phyloP scores from a whole-genome alignment of 345 rosid genomes.

The Psidium friedrichsthalianum region DNA sequence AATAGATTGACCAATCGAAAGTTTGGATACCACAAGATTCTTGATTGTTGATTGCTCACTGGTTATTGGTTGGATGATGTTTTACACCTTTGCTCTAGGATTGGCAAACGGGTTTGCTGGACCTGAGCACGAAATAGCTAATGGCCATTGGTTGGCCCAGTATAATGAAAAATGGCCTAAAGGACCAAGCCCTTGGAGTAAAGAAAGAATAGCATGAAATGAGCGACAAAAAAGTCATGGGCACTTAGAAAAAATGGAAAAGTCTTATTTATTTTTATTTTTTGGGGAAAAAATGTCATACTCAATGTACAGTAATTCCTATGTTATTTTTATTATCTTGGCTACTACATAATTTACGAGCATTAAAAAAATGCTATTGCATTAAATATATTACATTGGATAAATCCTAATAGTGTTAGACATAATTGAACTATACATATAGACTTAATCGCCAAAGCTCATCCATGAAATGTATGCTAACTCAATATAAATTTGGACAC shows the following conservation, averaged over 20 bases:
- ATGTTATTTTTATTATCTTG: background rate
- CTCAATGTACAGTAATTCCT: background rate
- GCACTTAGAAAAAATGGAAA: background rate
- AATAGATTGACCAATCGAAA: too few relatives aligned
- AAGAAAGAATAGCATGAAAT: background rate
- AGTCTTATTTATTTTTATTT: background rate
- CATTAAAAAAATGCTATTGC: background rate
- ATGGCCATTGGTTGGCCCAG: background rate
- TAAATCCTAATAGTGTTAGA: too few relatives aligned
- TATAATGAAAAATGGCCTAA: background rate
- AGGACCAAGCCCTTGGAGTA: background rate
- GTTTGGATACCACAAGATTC: too few relatives aligned
- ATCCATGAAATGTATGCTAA: background rate
- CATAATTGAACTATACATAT: background rate
- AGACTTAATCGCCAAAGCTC: too few relatives aligned
- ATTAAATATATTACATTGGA: background rate
- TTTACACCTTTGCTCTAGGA: background rate
- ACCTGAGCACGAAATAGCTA: background rate
- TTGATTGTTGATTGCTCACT: background rate
- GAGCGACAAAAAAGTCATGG: background rate
- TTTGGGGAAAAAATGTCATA: too few relatives aligned
- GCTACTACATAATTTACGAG: too few relatives aligned
- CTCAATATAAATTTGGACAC: background rate
- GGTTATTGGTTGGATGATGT: background rate
- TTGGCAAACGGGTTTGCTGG: background rate